Evolutionary conservation across 495 filamentous ascomycete species (phyloP), one percentile per base, ranked within the genome.

Genomic region (Talaromyces adpressus): DNA sequence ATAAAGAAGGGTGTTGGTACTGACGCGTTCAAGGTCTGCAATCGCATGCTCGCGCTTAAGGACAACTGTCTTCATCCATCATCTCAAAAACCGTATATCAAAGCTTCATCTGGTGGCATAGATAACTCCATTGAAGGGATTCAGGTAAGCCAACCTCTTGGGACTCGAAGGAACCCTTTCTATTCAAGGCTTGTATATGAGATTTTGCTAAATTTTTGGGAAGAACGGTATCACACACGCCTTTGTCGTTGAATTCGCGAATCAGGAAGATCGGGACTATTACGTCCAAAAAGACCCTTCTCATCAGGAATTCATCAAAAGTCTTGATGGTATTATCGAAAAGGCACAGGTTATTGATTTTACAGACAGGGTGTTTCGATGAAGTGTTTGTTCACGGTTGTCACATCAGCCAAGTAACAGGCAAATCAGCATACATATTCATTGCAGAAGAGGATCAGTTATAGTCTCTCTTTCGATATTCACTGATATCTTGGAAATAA

Each of bases 41-140:
- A 63, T 9, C 71, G 70, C n/a, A 75, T 81, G 72, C 65, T 79
- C 3, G 68, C 56, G 0, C 64, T 80, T 6, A 77, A 70, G 64
- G 68, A 77, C 3, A 72, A 66, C 23, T 83, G 81, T 30, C 16
- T 83, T 22, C 75, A 82, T 58, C 79, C 78, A 4, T 57, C 64
- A n/a, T 74, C 80, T 3, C 68, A 74, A 7, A 63, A 69, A 20
- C 73, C 75, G 3, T 81, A 81, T 63, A 84, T 92, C 65, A 76
- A 77, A 53, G 76, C 82, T 1, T 67, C 79, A 4, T 82, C 77
- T 1, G 89, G 85, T 2, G 88, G 89, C 0, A 72, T 69, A 58
- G 84, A 91, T 65, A 88, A 86, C 68, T 89, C 85, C 1, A 72
- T 73, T 0, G 89, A 91, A 71, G 87, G 84, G 5, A 71, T 80